These are phyloP conservation scores for Colletotrichum musae DNA, from an alignment of 2,329 filamentous ascomycete species.

Conservation along the genomic window DNA sequence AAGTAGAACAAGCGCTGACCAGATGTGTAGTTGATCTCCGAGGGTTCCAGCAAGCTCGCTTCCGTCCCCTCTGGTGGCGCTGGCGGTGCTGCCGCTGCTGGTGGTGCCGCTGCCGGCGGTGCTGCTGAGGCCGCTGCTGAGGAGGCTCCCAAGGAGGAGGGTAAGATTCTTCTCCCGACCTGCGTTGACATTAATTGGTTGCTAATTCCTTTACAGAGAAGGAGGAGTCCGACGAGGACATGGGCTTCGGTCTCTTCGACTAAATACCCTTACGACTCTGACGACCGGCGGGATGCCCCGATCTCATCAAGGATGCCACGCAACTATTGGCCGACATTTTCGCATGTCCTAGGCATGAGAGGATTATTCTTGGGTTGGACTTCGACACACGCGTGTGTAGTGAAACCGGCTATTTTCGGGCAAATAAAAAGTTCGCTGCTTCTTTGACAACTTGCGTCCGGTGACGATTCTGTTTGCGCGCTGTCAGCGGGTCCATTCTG, in stretches of 20 bases:
- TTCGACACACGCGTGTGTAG: slow-evolving; percentile 40
- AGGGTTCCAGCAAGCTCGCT: slow-evolving; percentile 93
- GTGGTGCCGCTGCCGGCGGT: slow-evolving; percentile 76
- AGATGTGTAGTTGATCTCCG: slow-evolving; percentile 81
- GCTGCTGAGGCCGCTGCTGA: slow-evolving; percentile 73
- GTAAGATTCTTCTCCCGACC: slow-evolving; percentile 69
- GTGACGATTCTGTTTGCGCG: neutral
- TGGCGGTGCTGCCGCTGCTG: slow-evolving; percentile 78
- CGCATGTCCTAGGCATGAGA: slow-evolving; percentile 49
- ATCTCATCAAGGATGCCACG: slow-evolving; percentile 52
- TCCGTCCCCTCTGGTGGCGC: slow-evolving; percentile 95
- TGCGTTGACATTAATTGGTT: slow-evolving; percentile 22
- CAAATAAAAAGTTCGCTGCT: slow-evolving; percentile 40
- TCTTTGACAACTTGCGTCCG: slow-evolving; percentile 33
- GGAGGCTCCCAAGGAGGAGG: slow-evolving; percentile 80
- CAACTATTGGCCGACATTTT: slow-evolving; percentile 50
- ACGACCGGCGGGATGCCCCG: slow-evolving; percentile 47
- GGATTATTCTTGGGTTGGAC: slow-evolving; percentile 45
- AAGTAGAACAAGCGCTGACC: slow-evolving; percentile 20
- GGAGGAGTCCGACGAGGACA: slow-evolving; percentile 58
- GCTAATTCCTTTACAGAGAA: slow-evolving; percentile 63
- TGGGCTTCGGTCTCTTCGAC: slow-evolving; percentile 80
- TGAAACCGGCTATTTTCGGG: slow-evolving; percentile 39
- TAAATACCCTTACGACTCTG: slow-evolving; percentile 61
- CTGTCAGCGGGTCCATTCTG: no score